These are phyloP conservation scores for Pythium phragmiticola DNA, from an alignment of 352 stramenopile genomes.

Conservation along the genomic window DNA sequence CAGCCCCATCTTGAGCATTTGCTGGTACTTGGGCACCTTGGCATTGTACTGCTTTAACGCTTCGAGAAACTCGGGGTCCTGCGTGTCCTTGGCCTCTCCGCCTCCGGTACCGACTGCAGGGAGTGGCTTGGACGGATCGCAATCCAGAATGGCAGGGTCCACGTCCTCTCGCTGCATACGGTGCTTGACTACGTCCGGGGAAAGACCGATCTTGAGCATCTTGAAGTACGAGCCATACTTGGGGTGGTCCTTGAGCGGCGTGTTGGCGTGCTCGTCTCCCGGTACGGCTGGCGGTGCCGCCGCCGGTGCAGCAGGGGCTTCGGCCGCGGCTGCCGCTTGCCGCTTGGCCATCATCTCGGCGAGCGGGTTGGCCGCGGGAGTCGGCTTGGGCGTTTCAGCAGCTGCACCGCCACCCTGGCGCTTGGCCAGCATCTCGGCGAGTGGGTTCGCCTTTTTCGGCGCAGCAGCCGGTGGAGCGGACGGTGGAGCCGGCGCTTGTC, in stretches of 20 bases:
- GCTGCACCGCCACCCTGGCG: constrained; percentile 10
- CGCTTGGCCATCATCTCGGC: constrained; percentile 30
- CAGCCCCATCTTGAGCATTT: constrained; percentile 82
- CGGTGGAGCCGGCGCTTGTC: neutral
- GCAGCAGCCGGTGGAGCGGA: neutral
- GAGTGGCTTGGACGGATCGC: constrained; percentile 56
- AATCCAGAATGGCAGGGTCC: constrained; percentile 60
- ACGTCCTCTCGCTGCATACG: constrained; percentile 72
- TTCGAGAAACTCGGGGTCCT: constrained; percentile 49
- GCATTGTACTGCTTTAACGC: constrained; percentile 63
- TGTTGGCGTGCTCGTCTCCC: constrained; percentile 28
- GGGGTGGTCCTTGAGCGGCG: constrained; percentile 61
- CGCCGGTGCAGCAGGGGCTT: neutral
- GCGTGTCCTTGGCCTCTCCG: constrained; percentile 30
- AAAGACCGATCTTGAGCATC: constrained; percentile 78
- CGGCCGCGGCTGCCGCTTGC: constrained; percentile 12
- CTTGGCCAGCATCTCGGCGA: constrained; percentile 27
- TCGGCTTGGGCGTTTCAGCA: neutral
- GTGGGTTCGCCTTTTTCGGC: constrained; percentile 1
- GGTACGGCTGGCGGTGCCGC: constrained; percentile 7
- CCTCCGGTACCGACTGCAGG: constrained; percentile 18
- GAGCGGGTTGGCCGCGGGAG: constrained; percentile 11
- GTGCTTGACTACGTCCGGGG: constrained; percentile 64
- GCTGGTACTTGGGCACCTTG: constrained; percentile 68
- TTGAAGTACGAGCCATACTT: constrained; percentile 78